Percentiles rank a stretch among this genome's conserved stretches.
These are phyloP conservation scores for Tremella mesenterica DNA, from an alignment of 768 basidiomycete genomes.

Conservation along the genomic window DNA sequence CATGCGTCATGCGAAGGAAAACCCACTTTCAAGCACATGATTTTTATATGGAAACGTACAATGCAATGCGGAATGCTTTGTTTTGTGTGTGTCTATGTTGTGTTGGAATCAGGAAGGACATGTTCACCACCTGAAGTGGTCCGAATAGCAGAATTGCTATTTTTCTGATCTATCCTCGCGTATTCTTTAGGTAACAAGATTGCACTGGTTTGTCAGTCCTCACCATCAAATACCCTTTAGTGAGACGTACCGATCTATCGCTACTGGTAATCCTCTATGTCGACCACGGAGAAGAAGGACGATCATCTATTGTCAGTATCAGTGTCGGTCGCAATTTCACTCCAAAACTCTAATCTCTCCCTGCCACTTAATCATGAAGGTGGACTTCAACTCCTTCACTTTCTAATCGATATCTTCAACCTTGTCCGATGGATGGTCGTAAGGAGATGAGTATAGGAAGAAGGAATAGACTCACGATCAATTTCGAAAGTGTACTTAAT, in stretches of 20 bases:
- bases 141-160: background rate
- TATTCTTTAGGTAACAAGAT: slow-evolving; percentile 31
- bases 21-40: background rate
- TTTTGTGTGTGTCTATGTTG: no score
- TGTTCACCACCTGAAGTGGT: no score
- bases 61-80: no score
- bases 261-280: slow-evolving; percentile 36
- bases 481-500: slow-evolving; percentile 29
- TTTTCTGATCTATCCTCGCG: slow-evolving; percentile 11
- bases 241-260: slow-evolving; percentile 32
- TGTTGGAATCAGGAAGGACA: no score
- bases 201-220: slow-evolving; percentile 6
- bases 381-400: no score
- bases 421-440: no score
- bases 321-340: background rate
- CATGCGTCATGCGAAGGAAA: no score
- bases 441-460: no score
- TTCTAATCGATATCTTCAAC: no score
- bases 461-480: slow-evolving; percentile 27
- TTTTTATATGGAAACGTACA: no score
- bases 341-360: background rate
- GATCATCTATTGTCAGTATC: slow-evolving; percentile 10
- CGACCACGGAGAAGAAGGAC: slow-evolving; percentile 33
- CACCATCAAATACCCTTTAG: background rate
- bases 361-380: no score